Evolutionary conservation across 2,329 filamentous ascomycete genomes (phyloP), one percentile per base, ranked within the genome.

Genomic region (Hyphodiscus sp.): DNA sequence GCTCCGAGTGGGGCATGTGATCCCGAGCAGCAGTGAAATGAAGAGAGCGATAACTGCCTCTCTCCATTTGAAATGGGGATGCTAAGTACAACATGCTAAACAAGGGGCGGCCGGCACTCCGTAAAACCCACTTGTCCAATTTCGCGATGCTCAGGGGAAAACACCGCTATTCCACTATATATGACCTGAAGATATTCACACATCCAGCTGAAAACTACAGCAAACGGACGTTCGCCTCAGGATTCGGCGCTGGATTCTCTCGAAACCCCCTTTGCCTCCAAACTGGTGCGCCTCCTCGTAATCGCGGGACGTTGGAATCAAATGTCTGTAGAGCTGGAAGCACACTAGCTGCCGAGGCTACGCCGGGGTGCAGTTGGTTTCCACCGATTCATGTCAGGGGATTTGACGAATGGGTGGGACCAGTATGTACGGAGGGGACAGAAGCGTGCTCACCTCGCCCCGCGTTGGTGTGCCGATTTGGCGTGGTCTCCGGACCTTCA

Each of bases 1-100:
- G n/a, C 26, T 52, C 59, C 59, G 59, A 48, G 45, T 26, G 4
- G 33, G 16, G 48, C 59, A 58, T 58, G 59, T 59, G 59, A 61
- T 59, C 50, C 52, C 52, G 51, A 54, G 52, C 47, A 20, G 42
- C 16, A 50, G 30, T 23, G 47, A n/a, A 38, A 38, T 38, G 33
- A 38, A 10, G 33, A 38, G 33, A 38, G 33, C 33, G 33, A 38
- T 38, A 38, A 38, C 11, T 38, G 33, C 33, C 33, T 38, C 4
- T 38, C 16, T n/a, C 11, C 5, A 4, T 38, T 10, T 38, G 33
- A 33, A 33, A 5, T 38, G 45, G 44, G 30, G 16, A 50, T 26
- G 23, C 33, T 38, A 2, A 2, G 33, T 38, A 13, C 16, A 4
- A 5, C 13, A 6, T n/a, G 33, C n/a, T n/a, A 38, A 13, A 38